These are phyloP conservation scores for Neospermospora avenae DNA, from an alignment of 2,329 filamentous ascomycete genomes.

Conservation along the genomic window DNA sequence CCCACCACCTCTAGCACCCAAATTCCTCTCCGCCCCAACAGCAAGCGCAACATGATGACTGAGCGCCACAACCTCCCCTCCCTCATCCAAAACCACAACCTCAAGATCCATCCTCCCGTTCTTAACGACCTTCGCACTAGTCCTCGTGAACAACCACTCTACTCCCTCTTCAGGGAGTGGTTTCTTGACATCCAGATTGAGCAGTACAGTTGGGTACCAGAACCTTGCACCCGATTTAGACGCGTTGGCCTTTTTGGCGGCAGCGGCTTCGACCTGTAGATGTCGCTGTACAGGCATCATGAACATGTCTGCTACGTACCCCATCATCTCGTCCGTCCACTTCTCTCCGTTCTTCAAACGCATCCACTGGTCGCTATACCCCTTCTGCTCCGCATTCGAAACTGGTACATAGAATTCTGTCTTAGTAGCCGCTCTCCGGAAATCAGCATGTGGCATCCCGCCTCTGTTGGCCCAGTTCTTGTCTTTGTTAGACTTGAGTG, in stretches of 20 bases:
- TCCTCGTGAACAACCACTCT: constrained; percentile 68
- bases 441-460: constrained; percentile 30
- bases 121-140: constrained; percentile 62
- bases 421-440: constrained; percentile 40
- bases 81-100: constrained; percentile 61
- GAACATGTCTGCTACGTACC: constrained; percentile 66
- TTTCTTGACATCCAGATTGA: constrained; percentile 78
- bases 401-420: constrained; percentile 48
- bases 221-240: constrained; percentile 28
- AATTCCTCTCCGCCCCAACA: constrained; percentile 61
- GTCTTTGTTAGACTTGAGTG: constrained; percentile 43
- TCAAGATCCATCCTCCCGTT: constrained; percentile 76
- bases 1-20: constrained; percentile 25
- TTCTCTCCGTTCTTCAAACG: constrained; percentile 54
- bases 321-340: constrained; percentile 63
- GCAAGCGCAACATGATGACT: constrained; percentile 67
- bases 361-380: constrained; percentile 61
- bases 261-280: constrained; percentile 27
- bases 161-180: constrained; percentile 62
- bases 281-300: constrained; percentile 58
- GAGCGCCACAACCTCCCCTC: constrained; percentile 62
- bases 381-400: constrained; percentile 42
- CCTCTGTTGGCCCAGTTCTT: constrained; percentile 40
- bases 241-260: not conserved
- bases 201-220: constrained; percentile 54